Base-by-base conservation (phyloP, 108 stramenopile genomes). In the Nannochloropsis salina region DNA sequence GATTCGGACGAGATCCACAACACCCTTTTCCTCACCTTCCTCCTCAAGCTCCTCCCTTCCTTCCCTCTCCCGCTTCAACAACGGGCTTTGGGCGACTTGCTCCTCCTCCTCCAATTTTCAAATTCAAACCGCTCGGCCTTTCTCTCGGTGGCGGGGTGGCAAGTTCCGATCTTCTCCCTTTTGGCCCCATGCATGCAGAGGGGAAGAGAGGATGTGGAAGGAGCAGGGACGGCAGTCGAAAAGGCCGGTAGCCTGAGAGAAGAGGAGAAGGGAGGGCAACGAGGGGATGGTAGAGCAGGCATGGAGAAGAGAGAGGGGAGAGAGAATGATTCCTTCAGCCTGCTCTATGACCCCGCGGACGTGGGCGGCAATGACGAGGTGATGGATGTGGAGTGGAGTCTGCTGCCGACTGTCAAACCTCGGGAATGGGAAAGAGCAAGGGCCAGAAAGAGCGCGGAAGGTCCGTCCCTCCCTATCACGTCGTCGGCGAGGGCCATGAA, bases 1-100 rank as follows among this genome's bases (percentile, higher is more conserved):
- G 61, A 74, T n/a, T 74, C 61, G 8, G 61, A 74, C 61, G 61
- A 74, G 20, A 74, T 74, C 61, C 61, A 74, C 15, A 74, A 74
- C 8, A n/a, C n/a, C 61, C 15, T 74, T 6, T n/a, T 74, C 8
- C 61, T 74, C 61, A n/a, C 61, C 61, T n/a, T 74, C 61, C 61
- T 74, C 61, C 61, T 74, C 8, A 74, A 74, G 61, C 61, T 74
- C 2, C 61, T 74, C 20, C 61, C 61, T 8, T 74, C 61, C 61
- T 74, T 74, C 2, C 61, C 61, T 74, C 61, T n/a, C 61, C n/a
- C 61, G 4, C 61, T 74, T 2, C 61, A 74, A 74, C 20, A 74
- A 8, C 15, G 61, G 8, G 4, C 8, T 74, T n/a, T 74, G 15
- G 61, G 61, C 3, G 61, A 74, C 2, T n/a, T 74, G 20, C 61